These are phyloP conservation scores for Rhodotorula sp. DNA, from an alignment of 1,284 basidiomycete species.

Conservation along the genomic window DNA sequence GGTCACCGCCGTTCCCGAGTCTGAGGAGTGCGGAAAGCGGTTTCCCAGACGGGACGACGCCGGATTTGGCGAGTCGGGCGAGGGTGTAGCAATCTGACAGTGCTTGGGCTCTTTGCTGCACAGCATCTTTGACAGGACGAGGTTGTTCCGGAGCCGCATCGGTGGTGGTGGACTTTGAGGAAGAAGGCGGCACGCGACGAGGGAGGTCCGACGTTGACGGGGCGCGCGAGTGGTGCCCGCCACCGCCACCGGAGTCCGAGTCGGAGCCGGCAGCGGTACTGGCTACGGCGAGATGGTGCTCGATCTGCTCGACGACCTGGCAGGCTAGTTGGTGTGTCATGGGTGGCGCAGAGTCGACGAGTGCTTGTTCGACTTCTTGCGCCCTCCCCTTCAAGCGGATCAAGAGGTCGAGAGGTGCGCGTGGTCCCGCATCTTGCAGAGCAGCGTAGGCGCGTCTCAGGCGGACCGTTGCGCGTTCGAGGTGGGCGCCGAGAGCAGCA, in stretches of 20 bases:
- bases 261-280: background rate
- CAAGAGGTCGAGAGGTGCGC: conserved; percentile 1
- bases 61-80: conserved; percentile 60
- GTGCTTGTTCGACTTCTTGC: conserved; percentile 6
- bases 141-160: conserved; percentile 3
- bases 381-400: conserved; percentile 10
- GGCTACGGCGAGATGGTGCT: background rate
- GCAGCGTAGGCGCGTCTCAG: conserved; percentile 2
- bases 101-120: background rate
- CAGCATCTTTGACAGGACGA: background rate
- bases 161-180: background rate
- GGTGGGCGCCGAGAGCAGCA: background rate
- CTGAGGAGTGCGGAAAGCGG: conserved; percentile 62
- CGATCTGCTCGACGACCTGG: background rate
- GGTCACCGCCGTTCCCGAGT: background rate
- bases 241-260: too few relatives aligned
- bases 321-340: background rate
- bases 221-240: background rate
- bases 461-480: conserved; percentile 8
- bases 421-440: background rate
- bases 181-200: conserved; percentile 3
- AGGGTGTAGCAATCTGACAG: conserved; percentile 59
- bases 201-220: conserved; percentile 2
- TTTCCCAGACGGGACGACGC: conserved; percentile 65
- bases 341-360: background rate